Percentiles rank a stretch among this genome's conserved stretches.
These are phyloP conservation scores for Wallemia hederae DNA, from an alignment of 1,284 basidiomycete genomes.

Conservation along the genomic window DNA sequence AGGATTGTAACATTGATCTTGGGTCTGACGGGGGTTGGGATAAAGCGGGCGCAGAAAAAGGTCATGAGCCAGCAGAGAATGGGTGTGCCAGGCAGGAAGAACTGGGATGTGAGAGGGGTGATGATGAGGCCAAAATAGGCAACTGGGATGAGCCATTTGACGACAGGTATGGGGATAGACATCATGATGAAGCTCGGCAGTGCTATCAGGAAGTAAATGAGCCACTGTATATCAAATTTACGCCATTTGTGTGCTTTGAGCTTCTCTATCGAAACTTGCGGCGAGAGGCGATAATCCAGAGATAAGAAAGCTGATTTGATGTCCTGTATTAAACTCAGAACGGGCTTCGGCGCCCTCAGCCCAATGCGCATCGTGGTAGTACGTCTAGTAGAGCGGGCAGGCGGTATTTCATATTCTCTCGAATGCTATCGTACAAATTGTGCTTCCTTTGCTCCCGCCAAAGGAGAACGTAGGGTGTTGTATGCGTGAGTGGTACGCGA, in stretches of 20 bases:
- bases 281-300: background rate
- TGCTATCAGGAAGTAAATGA: background rate
- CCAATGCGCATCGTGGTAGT: background rate
- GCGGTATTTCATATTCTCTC: conserved; percentile 17
- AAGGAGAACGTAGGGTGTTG: conserved; percentile 40
- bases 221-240: background rate
- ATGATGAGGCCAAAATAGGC: conserved; percentile 14
- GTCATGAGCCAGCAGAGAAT: conserved; percentile 28
- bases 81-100: conserved; percentile 13
- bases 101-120: conserved; percentile 19
- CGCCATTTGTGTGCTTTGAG: background rate
- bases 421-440: conserved; percentile 44
- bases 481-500: conserved; percentile 28
- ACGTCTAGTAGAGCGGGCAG: too few relatives aligned
- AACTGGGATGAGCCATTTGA: conserved; percentile 16
- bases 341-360: background rate
- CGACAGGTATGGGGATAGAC: conserved; percentile 1
- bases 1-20: conserved; percentile 68
- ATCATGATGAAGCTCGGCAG: background rate
- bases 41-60: conserved; percentile 63
- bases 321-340: background rate
- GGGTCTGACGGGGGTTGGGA: conserved; percentile 43
- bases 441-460: conserved; percentile 42
- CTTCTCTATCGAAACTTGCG: background rate
- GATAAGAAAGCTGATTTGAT: background rate